Conservation (phyloP, 768 basidiomycete species). For the Suillus ampliporus region DNA sequence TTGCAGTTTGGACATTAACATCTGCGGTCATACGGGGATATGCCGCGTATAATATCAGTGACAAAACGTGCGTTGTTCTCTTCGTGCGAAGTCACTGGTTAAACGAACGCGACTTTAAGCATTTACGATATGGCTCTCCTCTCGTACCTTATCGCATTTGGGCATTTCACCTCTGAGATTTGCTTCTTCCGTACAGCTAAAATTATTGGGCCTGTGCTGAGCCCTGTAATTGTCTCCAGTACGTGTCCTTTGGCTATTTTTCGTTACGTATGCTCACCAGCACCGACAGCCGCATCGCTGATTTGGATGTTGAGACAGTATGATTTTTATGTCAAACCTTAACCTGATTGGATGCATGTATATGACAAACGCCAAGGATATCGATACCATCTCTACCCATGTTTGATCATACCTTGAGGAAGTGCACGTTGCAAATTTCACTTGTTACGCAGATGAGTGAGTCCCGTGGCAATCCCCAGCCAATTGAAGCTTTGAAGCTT, state of each 20-base stretch:
- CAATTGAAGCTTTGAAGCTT: not conserved
- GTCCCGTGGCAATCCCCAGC: not conserved
- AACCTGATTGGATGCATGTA: slow-evolving; percentile 7
- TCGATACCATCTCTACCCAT: not conserved
- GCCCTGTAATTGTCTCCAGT: slow-evolving; percentile 89
- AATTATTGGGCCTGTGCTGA: slow-evolving; percentile 61
- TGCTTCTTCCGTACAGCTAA: slow-evolving; percentile 81
- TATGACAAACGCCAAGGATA: not conserved
- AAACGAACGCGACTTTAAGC: slow-evolving; percentile 44
- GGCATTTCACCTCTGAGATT: slow-evolving; percentile 87
- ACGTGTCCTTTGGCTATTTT: slow-evolving; percentile 36
- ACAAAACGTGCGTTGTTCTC: slow-evolving; percentile 66
- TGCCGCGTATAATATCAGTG: slow-evolving; percentile 87
- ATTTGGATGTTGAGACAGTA: slow-evolving; percentile 90
- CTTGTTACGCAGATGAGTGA: not conserved
- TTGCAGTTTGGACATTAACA: slow-evolving; percentile 90
- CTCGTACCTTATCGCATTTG: slow-evolving; percentile 89
- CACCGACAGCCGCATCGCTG: slow-evolving; percentile 60
- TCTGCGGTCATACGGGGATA: slow-evolving; percentile 84
- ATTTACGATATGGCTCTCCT: slow-evolving; percentile 88
- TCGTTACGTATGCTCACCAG: slow-evolving; percentile 16
- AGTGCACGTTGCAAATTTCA: not conserved
- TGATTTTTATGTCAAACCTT: slow-evolving; percentile 70
- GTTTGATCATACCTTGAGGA: not conserved
- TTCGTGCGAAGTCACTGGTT: slow-evolving; percentile 18